Base-by-base conservation (phyloP, 1,139 yeast species). In the Geotrichum klebahnii region DNA sequence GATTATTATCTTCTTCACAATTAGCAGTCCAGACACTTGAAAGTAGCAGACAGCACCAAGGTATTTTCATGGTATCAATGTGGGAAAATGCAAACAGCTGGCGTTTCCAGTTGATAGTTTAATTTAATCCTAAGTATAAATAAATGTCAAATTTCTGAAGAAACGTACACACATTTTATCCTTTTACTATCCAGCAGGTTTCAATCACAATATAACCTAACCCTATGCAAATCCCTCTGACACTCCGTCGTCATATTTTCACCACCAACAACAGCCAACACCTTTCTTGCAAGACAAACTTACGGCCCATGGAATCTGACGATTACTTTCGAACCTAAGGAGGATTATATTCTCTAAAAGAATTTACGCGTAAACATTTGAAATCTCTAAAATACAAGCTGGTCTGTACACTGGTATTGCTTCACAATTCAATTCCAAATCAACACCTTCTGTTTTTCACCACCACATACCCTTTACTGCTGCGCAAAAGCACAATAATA, bases 271-370 rank as follows among this genome's bases (percentile, higher is more conserved):
- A n/a, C 20, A 34, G 22, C 43, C 23, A 39, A 6, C 33, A 39
- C 32, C 12, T 16, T 26, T 35, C 23, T 31, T 14, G 34, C 16
- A 24, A 22, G 19, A 23, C 32, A 17, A 28, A 39, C 33, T 14
- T 9, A 17, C 35, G 31, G 44, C 44, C 44, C 44, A 40, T 40
- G 44, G 44, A 22, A 16, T 40, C 28, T 31, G 36, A 40, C 36
- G 36, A 40, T n/a, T 40, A 29, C 35, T 31, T 29, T 14, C 23
- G 44, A 31, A 6, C 44, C 24, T 16, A 31, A 23, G 44, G 36
- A 40, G 44, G 26, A 31, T 23, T 40, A 20, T 19, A 17, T 29
- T 40, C 44, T 40, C 36, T 33, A 5, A 5, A 8, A 5, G 39
- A 20, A 35, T 20, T 17, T 35, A 20, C 39, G 39, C 39, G 39